Conservation (phyloP, 2,329 filamentous ascomycete species). For the Colletotrichum aenigma region DNA sequence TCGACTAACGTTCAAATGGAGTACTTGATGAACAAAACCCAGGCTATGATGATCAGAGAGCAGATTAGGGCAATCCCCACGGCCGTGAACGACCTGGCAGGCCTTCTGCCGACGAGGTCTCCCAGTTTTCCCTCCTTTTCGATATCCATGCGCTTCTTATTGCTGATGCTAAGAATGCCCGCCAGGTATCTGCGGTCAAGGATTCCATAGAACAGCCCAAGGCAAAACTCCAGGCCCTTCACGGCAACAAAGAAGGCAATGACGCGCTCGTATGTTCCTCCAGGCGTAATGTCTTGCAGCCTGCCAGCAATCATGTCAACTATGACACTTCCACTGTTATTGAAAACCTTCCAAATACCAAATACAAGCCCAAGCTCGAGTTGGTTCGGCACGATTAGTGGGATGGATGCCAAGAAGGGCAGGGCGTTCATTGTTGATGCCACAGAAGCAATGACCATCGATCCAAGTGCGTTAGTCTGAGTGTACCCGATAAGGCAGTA, state of each 20-base stretch:
- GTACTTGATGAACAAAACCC: slow-evolving; percentile 24
- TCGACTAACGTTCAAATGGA: neutral
- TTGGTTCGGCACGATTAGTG: slow-evolving; percentile 25
- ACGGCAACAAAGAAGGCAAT: slow-evolving; percentile 27
- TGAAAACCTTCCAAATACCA: slow-evolving; percentile 31
- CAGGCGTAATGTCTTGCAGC: slow-evolving; percentile 28
- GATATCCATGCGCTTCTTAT: slow-evolving; percentile 22
- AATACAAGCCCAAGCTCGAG: slow-evolving; percentile 27
- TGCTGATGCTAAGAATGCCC: slow-evolving; percentile 21
- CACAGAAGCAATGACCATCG: slow-evolving; percentile 29
- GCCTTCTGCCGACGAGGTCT: slow-evolving; percentile 18
- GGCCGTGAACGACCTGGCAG: neutral
- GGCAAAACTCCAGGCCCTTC: slow-evolving; percentile 29
- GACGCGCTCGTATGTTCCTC: slow-evolving; percentile 27
- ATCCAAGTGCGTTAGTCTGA: slow-evolving; percentile 24
- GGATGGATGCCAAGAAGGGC: slow-evolving; percentile 29
- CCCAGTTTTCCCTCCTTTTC: slow-evolving; percentile 19
- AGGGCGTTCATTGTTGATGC: slow-evolving; percentile 29
- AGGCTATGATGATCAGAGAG: slow-evolving; percentile 23
- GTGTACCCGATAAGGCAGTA: slow-evolving; percentile 29
- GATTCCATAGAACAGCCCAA: slow-evolving; percentile 27
- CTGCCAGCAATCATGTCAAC: slow-evolving; percentile 30
- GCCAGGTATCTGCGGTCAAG: slow-evolving; percentile 22
- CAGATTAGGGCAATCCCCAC: slow-evolving; percentile 12
- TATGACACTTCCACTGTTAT: slow-evolving; percentile 29